Evolutionary conservation across 495 filamentous ascomycete genomes (phyloP).

Genomic region (Usnea hakonensis): DNA sequence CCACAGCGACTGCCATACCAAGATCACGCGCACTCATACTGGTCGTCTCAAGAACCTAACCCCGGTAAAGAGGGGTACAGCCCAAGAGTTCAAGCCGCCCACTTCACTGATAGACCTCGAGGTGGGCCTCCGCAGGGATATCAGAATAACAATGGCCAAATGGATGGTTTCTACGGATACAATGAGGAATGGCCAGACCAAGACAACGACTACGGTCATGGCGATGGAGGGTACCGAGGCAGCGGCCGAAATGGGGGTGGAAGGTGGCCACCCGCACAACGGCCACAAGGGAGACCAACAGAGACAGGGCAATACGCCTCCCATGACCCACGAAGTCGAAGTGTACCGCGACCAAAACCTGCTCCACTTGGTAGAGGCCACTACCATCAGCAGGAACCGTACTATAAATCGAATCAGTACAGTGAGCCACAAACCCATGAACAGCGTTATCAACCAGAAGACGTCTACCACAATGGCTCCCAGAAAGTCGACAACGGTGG

Average conservation of each 20-base stretch:
- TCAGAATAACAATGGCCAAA: not conserved
- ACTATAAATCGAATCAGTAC: not conserved
- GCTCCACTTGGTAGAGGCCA: not conserved
- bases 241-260: constrained; percentile 1
- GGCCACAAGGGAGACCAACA: not conserved
- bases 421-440: not conserved
- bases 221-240: not conserved
- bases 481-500: constrained; percentile 2
- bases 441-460: constrained; percentile 2
- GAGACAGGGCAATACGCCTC: not conserved
- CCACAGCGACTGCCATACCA: constrained; percentile 4
- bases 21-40: constrained; percentile 10
- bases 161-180: not conserved
- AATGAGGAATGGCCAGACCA: constrained; percentile 1
- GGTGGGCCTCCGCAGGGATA: not conserved
- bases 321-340: constrained; percentile 18
- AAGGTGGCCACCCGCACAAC: constrained; percentile 7
- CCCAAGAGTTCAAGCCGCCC: not conserved
- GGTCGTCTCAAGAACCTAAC: constrained; percentile 8
- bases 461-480: not conserved
- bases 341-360: not conserved
- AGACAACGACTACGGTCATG: not conserved
- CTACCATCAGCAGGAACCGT: constrained; percentile 1
- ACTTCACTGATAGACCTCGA: constrained; percentile 1
- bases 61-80: constrained; percentile 2